Conservation (phyloP, 495 filamentous ascomycete genomes). For the Melanomma pulvis-pyrius region DNA sequence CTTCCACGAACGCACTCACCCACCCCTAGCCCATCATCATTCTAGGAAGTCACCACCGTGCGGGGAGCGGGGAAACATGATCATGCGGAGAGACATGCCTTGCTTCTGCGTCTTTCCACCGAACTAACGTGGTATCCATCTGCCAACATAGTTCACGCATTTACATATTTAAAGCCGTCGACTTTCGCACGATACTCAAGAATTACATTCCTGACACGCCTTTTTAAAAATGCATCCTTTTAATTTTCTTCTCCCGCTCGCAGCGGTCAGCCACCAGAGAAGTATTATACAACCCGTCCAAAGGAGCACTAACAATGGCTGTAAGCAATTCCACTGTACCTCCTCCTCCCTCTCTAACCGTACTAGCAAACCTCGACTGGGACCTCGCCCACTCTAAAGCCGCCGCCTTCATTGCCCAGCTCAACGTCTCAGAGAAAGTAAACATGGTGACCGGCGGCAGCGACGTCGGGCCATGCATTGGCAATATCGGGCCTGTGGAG, state of each 20-base stretch:
- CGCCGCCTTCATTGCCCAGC: constrained; percentile 24
- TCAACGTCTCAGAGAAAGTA: constrained; percentile 37
- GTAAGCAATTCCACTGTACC: background rate
- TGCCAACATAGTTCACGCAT: no score
- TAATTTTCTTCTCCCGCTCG: background rate
- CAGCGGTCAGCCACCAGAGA: background rate
- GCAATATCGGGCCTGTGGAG: constrained; percentile 20
- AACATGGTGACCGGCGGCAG: constrained; percentile 36
- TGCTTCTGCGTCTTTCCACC: background rate
- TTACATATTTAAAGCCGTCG: background rate
- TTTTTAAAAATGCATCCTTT: background rate
- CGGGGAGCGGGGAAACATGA: background rate
- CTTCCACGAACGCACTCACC: no score
- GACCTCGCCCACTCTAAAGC: constrained; percentile 37
- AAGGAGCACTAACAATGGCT: background rate
- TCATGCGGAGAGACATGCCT: background rate
- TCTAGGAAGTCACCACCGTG: background rate
- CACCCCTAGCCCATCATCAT: background rate
- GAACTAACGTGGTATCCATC: no score
- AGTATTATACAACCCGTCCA: background rate
- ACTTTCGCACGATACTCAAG: background rate
- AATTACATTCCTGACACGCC: background rate
- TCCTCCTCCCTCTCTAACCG: background rate
- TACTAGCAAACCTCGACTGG: constrained; percentile 24
- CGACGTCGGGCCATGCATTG: constrained; percentile 29